phyloP scores from a whole-genome alignment of 768 basidiomycete genomes.

The Macrolepiota fuliginosa region DNA sequence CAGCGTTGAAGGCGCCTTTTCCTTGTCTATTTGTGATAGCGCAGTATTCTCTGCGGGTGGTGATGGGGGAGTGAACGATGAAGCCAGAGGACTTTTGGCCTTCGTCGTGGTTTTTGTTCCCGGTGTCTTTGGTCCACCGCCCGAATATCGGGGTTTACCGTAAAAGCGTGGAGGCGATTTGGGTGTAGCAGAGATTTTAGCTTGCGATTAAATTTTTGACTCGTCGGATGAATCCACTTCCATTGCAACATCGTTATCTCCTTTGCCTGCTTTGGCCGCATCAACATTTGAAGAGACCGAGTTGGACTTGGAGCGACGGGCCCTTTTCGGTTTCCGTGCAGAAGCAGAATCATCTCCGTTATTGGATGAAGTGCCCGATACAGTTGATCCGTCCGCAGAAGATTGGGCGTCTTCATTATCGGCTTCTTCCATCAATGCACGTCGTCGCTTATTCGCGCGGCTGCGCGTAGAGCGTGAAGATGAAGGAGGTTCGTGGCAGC shows the following conservation, averaged over 20 bases:
- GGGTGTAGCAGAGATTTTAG: conserved; percentile 8
- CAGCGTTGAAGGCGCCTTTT: not conserved
- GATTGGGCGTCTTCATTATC: conserved; percentile 13
- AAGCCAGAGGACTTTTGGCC: conserved; percentile 1
- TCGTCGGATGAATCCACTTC: conserved; percentile 6
- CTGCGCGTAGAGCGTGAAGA: conserved; percentile 20
- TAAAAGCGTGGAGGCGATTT: conserved; percentile 10
- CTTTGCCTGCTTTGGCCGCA: not conserved
- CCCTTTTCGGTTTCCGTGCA: not conserved
- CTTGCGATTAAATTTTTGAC: not conserved
- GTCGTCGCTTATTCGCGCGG: conserved; percentile 26
- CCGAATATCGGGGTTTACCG: conserved; percentile 9
- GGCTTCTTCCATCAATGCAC: conserved; percentile 16
- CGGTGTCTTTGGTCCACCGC: conserved; percentile 2
- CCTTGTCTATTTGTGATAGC: not conserved
- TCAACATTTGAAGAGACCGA: conserved; percentile 6
- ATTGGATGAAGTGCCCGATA: conserved; percentile 3
- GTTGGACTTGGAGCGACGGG: conserved; percentile 9
- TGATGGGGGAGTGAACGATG: conserved; percentile 11
- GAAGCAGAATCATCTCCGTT: conserved; percentile 10
- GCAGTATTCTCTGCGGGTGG: not conserved
- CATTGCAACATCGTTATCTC: conserved; percentile 4
- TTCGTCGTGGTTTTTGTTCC: conserved; percentile 5
- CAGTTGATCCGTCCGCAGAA: conserved; percentile 3
- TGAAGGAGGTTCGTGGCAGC: conserved; percentile 48